Base-by-base conservation (phyloP, 1,284 basidiomycete genomes). In the Agaricales sp. region DNA sequence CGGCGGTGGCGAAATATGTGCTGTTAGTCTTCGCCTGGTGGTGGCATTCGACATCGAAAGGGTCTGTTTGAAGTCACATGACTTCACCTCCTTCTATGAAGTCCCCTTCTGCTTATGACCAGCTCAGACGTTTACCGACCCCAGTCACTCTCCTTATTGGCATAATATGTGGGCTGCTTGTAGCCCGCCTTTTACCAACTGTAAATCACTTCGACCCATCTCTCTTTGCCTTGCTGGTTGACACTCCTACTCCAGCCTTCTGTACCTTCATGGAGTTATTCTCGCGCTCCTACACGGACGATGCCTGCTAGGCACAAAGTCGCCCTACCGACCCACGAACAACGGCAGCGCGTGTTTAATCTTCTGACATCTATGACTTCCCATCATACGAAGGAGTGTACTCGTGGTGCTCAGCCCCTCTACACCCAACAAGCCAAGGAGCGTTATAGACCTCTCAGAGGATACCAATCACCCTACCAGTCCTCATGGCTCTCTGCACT, bases 371-470 rank as follows among this genome's bases (percentile, higher is more conserved):
- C 86, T 3, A 75, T 97, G 46, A 82, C 89, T 0, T 81, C 90
- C 0, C 90, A 94, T 62, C 86, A 96, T 66, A 96, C 93, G 18
- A 82, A 83, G 52, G 86, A 92, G 66, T 97, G 93, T 67, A 91
- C 89, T 11, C 79, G 87, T 25, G 74, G 77, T 56, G 75, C 89
- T 2, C 93, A 95, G 61, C 78, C 82, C 3, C 70, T 91, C 24
- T 96, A 96, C 65, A 72, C 74, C 49, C 77, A 88, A 49, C 93
- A 97, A 64, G 89, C 82, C 2, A 70, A 75, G 41, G 89, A 93
- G 55, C 81, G 93, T 3, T 97, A 96, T 63, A 68, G 78, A 4
- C 69, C 87, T 1, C 76, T 97, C 26, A 73, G 92, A 39, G 93
- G 92, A 1, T 84, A 91, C 67, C 74, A 77, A 47, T 67, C 75